phyloP scores from a whole-genome alignment of 139 green algal genomes.

The Spirogloea muscicola region DNA sequence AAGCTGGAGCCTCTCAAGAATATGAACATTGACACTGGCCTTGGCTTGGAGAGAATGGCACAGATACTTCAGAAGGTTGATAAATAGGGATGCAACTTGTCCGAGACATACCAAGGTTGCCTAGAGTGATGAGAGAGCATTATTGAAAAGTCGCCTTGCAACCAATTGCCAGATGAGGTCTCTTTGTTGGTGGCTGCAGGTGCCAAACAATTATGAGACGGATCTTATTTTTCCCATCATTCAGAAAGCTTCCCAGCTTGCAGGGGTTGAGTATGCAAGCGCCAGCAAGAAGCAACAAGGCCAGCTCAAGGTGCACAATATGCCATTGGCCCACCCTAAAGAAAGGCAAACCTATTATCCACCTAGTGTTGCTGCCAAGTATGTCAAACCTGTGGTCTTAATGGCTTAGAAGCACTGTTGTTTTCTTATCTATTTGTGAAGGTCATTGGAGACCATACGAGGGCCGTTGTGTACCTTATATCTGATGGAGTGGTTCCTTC shows the following conservation, averaged over 20 bases:
- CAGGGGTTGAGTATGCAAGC: conserved; percentile 21
- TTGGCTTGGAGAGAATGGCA: conserved; percentile 90
- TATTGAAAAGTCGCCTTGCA: too few relatives aligned
- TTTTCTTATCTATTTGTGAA: conserved; percentile 27
- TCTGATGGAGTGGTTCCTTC: conserved; percentile 73
- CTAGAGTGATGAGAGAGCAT: too few relatives aligned
- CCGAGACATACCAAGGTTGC: too few relatives aligned
- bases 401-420: too few relatives aligned
- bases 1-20: conserved; percentile 65
- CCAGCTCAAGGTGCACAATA: conserved; percentile 70
- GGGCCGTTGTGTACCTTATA: conserved; percentile 80
- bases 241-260: conserved; percentile 55
- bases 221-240: conserved; percentile 90
- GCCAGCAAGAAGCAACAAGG: neutral
- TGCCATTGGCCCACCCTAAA: too few relatives aligned
- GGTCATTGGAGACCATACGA: conserved; percentile 81
- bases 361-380: too few relatives aligned
- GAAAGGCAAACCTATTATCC: too few relatives aligned
- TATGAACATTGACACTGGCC: conserved; percentile 93
- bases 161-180: too few relatives aligned
- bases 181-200: too few relatives aligned
- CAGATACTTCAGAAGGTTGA: conserved; percentile 86
- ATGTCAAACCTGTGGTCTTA: too few relatives aligned
- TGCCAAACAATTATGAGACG: conserved; percentile 93
- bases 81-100: too few relatives aligned